Conservation (phyloP, 1,139 yeast genomes). For the Nakaseomyces sp. region DNA sequence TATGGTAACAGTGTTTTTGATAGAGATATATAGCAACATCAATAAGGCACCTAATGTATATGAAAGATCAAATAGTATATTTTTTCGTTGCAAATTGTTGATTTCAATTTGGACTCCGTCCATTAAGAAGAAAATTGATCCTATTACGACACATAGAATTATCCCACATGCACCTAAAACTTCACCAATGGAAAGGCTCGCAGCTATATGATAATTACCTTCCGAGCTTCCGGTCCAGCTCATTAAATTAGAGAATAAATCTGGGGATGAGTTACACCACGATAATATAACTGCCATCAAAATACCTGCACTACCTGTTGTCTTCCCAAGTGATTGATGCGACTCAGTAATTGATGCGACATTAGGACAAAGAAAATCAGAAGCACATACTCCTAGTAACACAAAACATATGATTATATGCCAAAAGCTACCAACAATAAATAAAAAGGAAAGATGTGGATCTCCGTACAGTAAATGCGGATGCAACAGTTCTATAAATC, state of each 20-base stretch:
- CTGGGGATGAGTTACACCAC: slow-evolving; percentile 91
- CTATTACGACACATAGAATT: slow-evolving; percentile 30
- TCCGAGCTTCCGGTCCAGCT: slow-evolving; percentile 45
- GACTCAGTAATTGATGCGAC: slow-evolving; percentile 26
- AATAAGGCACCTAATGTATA: slow-evolving; percentile 22
- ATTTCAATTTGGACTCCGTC: slow-evolving; percentile 17
- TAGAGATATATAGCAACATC: slow-evolving; percentile 22
- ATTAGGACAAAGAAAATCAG: slow-evolving; percentile 30
- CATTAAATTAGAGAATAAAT: slow-evolving; percentile 63
- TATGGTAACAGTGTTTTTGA: slow-evolving; percentile 20
- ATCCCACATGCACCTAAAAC: slow-evolving; percentile 37
- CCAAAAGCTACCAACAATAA: slow-evolving; percentile 19
- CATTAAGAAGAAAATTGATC: slow-evolving; percentile 29
- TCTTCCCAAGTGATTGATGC: slow-evolving; percentile 7
- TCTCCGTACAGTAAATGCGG: slow-evolving; percentile 23
- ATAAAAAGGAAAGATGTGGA: slow-evolving; percentile 15
- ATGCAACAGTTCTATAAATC: slow-evolving; percentile 15
- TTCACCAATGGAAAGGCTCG: slow-evolving; percentile 81
- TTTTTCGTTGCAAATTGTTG: slow-evolving; percentile 15
- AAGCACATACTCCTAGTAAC: slow-evolving; percentile 29
- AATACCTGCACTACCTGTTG: slow-evolving; percentile 5
- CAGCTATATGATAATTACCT: slow-evolving; percentile 42
- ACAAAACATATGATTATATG: slow-evolving; percentile 25
- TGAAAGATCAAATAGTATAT: slow-evolving; percentile 22
- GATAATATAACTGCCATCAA: slow-evolving; percentile 49